Conservation (phyloP, 306 rosid genomes). For the Gastrolobium villosum region DNA sequence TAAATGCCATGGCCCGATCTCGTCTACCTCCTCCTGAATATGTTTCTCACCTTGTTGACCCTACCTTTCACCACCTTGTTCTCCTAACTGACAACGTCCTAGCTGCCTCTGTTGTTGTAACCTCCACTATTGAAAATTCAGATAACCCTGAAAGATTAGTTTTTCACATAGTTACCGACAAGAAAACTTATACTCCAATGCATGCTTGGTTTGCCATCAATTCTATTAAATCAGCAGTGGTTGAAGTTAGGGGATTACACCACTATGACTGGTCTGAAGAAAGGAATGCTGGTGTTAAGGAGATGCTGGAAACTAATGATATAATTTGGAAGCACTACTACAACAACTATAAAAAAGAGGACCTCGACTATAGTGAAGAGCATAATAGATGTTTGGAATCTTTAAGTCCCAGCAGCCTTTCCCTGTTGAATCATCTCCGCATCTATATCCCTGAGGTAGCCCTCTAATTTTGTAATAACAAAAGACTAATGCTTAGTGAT, state of each 20-base stretch:
- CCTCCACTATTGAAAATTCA: conserved; percentile 69
- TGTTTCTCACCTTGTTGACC: conserved; percentile 75
- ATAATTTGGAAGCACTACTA: conserved; percentile 69
- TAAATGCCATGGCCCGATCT: conserved; percentile 76
- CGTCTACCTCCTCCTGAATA: conserved; percentile 80
- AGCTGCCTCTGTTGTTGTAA: conserved; percentile 84
- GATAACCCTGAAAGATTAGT: conserved; percentile 76
- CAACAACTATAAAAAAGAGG: conserved; percentile 55
- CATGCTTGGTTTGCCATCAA: conserved; percentile 88
- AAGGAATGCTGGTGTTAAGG: conserved; percentile 66
- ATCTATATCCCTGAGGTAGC: conserved; percentile 79
- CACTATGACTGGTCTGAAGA: conserved; percentile 86
- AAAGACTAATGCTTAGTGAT: conserved; percentile 40
- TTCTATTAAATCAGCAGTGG: conserved; percentile 66
- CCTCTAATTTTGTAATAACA: conserved; percentile 37
- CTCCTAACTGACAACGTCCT: conserved; percentile 84
- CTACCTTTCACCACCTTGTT: conserved; percentile 70
- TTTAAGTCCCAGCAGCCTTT: conserved; percentile 71
- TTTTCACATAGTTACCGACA: conserved; percentile 83
- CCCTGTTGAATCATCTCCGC: conserved; percentile 83
- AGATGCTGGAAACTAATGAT: conserved; percentile 71
- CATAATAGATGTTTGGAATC: conserved; percentile 62
- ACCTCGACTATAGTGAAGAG: conserved; percentile 51
- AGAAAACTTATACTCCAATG: conserved; percentile 87
- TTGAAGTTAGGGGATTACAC: conserved; percentile 87